phyloP scores from a whole-genome alignment of 441 rosid genomes.

The Theobroma grandiflorum region DNA sequence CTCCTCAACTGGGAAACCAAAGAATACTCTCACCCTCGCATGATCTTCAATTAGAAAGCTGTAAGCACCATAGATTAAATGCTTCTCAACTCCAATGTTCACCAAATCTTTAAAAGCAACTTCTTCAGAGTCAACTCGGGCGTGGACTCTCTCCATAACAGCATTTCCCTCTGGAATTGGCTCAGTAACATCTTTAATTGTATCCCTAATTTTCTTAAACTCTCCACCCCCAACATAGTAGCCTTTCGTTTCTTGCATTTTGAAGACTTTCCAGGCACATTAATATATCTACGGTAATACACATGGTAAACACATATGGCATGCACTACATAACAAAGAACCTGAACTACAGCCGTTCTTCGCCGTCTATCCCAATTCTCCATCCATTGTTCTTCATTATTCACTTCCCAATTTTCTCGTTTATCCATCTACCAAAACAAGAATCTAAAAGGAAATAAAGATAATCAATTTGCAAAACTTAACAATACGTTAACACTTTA shows the following conservation, averaged over 20 bases:
- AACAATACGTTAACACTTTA: too few species aligned
- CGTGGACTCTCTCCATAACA: slow-evolving; percentile 1
- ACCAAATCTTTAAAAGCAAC: slow-evolving; percentile 33
- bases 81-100: slow-evolving; percentile 31
- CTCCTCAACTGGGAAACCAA: slow-evolving; percentile 34
- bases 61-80: slow-evolving; percentile 22
- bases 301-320: slow-evolving; percentile 26
- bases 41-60: slow-evolving; percentile 33
- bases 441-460: not conserved
- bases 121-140: slow-evolving; percentile 17
- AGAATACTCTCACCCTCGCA: slow-evolving; percentile 30
- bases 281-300: not conserved
- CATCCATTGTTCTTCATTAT: slow-evolving; percentile 32
- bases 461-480: not conserved
- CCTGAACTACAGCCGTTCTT: slow-evolving; percentile 32
- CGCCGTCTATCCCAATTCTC: slow-evolving; percentile 31
- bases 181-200: slow-evolving; percentile 23
- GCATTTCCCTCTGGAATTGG: slow-evolving; percentile 31
- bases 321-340: slow-evolving; percentile 30
- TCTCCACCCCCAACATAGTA: slow-evolving; percentile 15
- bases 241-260: slow-evolving; percentile 28
- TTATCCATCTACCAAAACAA: slow-evolving; percentile 29
- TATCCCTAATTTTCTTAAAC: slow-evolving; percentile 20
- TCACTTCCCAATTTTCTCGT: slow-evolving; percentile 13
- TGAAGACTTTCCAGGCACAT: not conserved